Percentiles rank a stretch among this genome's conserved stretches.
These are phyloP conservation scores for Baorangia bicolor DNA, from an alignment of 768 basidiomycete genomes.

Conservation along the genomic window DNA sequence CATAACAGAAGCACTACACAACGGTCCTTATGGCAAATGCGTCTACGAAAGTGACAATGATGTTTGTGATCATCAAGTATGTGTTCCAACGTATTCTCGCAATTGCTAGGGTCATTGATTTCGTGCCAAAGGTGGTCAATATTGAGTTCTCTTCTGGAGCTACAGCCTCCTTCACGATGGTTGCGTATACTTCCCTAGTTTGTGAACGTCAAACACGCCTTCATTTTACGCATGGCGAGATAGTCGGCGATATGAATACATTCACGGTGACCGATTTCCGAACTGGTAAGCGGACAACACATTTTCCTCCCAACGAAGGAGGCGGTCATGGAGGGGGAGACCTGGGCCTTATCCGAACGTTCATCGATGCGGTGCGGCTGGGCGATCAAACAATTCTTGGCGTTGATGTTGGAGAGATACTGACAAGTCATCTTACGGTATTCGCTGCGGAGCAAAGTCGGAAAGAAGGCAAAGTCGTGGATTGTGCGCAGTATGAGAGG, in stretches of 20 bases:
- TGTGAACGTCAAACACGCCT: constrained; percentile 83
- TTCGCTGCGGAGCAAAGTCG: constrained; percentile 86
- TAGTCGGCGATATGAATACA: constrained; percentile 78
- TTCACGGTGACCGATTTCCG: constrained; percentile 81
- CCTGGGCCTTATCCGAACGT: constrained; percentile 67
- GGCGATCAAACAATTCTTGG: constrained; percentile 64
- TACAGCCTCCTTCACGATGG: constrained; percentile 88
- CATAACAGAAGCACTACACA: constrained; percentile 66
- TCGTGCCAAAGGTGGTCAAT: constrained; percentile 63
- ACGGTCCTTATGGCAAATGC: constrained; percentile 75
- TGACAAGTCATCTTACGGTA: constrained; percentile 78
- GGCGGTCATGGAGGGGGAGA: constrained; percentile 88
- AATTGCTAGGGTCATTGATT: not conserved
- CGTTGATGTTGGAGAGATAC: constrained; percentile 64
- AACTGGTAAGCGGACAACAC: constrained; percentile 42
- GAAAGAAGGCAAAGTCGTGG: constrained; percentile 63
- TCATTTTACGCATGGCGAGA: constrained; percentile 86
- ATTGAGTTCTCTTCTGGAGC: constrained; percentile 79
- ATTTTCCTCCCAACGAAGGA: constrained; percentile 54
- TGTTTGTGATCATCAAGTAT: constrained; percentile 82
- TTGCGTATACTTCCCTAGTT: constrained; percentile 75
- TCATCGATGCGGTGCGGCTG: constrained; percentile 70
- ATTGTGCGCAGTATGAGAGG: constrained; percentile 66
- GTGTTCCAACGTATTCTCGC: not conserved
- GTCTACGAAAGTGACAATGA: constrained; percentile 86